Base-by-base conservation (phyloP, 2,329 filamentous ascomycete genomes). In the Xylariaceae sp. region DNA sequence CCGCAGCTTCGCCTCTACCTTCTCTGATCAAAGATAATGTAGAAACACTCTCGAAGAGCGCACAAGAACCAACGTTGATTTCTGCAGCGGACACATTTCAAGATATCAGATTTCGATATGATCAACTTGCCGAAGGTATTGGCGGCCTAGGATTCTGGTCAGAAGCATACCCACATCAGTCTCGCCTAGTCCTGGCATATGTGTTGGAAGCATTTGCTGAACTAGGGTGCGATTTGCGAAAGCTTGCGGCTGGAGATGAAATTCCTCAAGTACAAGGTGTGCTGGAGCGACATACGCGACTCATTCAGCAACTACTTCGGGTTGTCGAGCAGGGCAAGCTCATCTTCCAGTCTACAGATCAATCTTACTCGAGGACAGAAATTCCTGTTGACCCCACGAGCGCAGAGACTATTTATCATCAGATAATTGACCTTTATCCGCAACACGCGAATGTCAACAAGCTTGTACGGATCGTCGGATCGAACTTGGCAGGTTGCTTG, bases 401-500 rank as follows among this genome's bases (percentile, higher is more conserved):
- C 1, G 51, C 49, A 31, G 54, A 53, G 22, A 17, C 44, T 11
- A 52, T 58, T 17, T 56, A 55, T 46, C 46, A 55, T 7, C 17
- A 53, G 3, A 31, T 61, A 14, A 34, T 56, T n/a, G 18, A 42
- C 11, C 11, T 38, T 3, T 38, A 56, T 14, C 54, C 54, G 0
- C 57, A 54, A 14, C 50, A 61, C 38, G 57, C 55, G 5, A 48
- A 16, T 6, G 57, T 55, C 6, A 45, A 53, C 45, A 60, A 62
- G 14, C 50, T 68, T 2, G 38, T 64, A 1, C 42, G 53, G 10
- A 43, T 48, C 1, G 50, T 56, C 2, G 64, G 61, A 4, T 55
- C 52, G 1, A 31, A 51, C 12, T 41, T 66, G 2, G 60, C 59
- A 1, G 22, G 47, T 13, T 65, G 60, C 38, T 40, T 68, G 5